Conservation (phyloP, 2,329 filamentous ascomycete species). For the Ilyonectria mors-panacis region DNA sequence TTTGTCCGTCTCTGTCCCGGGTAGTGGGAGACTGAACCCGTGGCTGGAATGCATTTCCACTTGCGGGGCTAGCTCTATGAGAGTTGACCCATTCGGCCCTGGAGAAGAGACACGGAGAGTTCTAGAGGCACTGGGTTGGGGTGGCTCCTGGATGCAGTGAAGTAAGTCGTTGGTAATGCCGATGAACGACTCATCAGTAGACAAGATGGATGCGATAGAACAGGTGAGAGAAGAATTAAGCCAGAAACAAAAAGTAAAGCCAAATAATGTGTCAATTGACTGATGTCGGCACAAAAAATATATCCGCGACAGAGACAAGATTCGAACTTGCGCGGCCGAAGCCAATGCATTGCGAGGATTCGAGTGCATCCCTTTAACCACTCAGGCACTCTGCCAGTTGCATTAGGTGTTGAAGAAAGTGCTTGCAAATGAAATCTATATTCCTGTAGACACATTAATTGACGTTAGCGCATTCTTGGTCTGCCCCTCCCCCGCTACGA, state of each 20-base stretch:
- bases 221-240: neutral
- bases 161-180: no score
- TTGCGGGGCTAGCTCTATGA: neutral
- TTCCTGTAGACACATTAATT: neutral
- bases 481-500: neutral
- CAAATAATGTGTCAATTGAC: neutral
- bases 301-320: slow-evolving; percentile 35
- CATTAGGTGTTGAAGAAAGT: neutral
- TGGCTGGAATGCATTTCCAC: neutral
- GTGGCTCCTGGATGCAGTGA: no score
- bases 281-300: slow-evolving; percentile 1
- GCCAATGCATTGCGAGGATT: slow-evolving; percentile 35
- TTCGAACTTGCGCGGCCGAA: slow-evolving; percentile 38
- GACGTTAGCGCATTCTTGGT: neutral
- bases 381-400: slow-evolving; percentile 33
- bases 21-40: neutral
- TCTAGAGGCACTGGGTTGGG: no score
- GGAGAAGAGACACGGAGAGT: no score
- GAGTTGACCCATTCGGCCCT: no score
- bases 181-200: no score
- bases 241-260: neutral
- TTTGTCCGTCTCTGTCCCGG: neutral
- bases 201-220: no score
- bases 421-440: neutral
- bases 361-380: slow-evolving; percentile 38